Conservation (phyloP, 495 filamentous ascomycete species). For the Lophium mytilinum region DNA sequence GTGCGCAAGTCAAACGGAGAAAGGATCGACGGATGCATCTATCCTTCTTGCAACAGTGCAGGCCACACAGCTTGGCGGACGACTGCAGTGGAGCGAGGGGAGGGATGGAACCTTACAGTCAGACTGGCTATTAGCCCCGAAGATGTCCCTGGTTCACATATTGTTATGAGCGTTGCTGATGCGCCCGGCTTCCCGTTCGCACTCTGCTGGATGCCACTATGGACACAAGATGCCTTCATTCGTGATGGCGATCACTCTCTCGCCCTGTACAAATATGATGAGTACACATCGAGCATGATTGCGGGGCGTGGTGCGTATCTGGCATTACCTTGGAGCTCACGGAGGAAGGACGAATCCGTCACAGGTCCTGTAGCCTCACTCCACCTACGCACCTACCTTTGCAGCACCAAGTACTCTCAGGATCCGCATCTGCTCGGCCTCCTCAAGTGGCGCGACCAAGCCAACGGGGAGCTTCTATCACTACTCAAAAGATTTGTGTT, state of each 20-base stretch:
- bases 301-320: constrained; percentile 71
- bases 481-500: constrained; percentile 79
- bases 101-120: constrained; percentile 80
- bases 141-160: constrained; percentile 74
- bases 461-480: constrained; percentile 57
- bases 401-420: constrained; percentile 92
- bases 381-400: constrained; percentile 77
- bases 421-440: constrained; percentile 81
- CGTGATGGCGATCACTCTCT: constrained; percentile 77
- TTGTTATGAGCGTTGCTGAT: constrained; percentile 83
- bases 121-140: constrained; percentile 70
- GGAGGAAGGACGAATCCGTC: constrained; percentile 63
- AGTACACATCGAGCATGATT: constrained; percentile 53
- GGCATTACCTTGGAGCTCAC: constrained; percentile 65
- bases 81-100: constrained; percentile 65
- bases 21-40: constrained; percentile 79
- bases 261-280: constrained; percentile 82
- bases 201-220: constrained; percentile 84
- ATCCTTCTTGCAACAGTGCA: constrained; percentile 67
- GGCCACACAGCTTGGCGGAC: constrained; percentile 80
- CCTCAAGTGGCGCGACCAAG: constrained; percentile 73
- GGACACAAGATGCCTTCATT: constrained; percentile 87
- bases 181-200: constrained; percentile 81
- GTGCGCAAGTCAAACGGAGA: constrained; percentile 70
- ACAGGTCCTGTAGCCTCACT: constrained; percentile 70